Evolutionary conservation across 805 yeast genomes (phyloP).

Genomic region (Naumovozyma dairenensis): DNA sequence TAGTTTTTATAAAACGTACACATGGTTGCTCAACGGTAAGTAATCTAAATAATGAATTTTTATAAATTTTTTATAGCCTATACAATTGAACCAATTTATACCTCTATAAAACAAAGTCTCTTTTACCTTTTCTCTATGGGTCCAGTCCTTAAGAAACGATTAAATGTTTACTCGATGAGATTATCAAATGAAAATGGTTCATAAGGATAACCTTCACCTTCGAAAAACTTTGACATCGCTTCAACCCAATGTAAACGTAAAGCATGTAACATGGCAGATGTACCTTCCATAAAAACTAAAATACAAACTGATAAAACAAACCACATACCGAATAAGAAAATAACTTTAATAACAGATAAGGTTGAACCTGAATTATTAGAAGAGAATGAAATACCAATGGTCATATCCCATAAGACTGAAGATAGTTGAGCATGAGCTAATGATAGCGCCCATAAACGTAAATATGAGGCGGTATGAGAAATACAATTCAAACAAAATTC

Average conservation of each 20-base stretch:
- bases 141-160: background rate
- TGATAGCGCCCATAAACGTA: slow-evolving; percentile 94
- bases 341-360: slow-evolving; percentile 63
- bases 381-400: slow-evolving; percentile 70
- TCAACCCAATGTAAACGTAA: slow-evolving; percentile 98
- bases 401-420: slow-evolving; percentile 94
- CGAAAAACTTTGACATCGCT: slow-evolving; percentile 95
- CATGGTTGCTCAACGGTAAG: too few relatives aligned
- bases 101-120: too few relatives aligned
- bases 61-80: too few relatives aligned
- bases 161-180: slow-evolving; percentile 4
- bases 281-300: slow-evolving; percentile 95
- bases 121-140: too few relatives aligned
- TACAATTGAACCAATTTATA: too few relatives aligned
- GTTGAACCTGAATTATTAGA: slow-evolving; percentile 37
- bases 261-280: slow-evolving; percentile 98
- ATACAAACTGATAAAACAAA: slow-evolving; percentile 83
- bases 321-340: slow-evolving; percentile 88
- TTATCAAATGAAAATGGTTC: slow-evolving; percentile 69
- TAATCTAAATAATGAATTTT: too few relatives aligned
- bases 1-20: too few relatives aligned
- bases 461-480: slow-evolving; percentile 95
- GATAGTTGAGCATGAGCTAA: slow-evolving; percentile 95
- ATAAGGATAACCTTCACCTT: slow-evolving; percentile 90
- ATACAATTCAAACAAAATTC: slow-evolving; percentile 96